Base-by-base conservation (phyloP, 129 eudicot species). In the Lonicera japonica region DNA sequence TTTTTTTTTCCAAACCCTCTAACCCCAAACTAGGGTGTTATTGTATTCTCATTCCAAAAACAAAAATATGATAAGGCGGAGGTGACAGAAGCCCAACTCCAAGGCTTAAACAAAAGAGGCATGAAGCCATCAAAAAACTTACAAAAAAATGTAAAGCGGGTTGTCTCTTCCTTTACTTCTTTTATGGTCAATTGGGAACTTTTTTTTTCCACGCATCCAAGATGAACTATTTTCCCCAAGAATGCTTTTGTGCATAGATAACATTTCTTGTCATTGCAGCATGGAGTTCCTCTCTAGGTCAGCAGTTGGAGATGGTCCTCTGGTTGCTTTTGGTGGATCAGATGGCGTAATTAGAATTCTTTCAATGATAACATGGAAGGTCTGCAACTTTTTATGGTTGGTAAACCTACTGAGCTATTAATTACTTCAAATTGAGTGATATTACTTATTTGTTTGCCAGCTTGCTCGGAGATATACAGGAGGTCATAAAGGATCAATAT, bases 311-410 rank as follows among this genome's bases (percentile, higher is more conserved):
- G 98, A 92, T 76, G 96, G 95, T 41, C 98, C 98, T 24, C 83
- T 84, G 3, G 98, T 92, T 54, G 98, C 98, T 65, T 92, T 92
- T 80, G 98, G 98, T 61, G 86, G 95, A 59, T 87, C 96, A 62
- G 98, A 92, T 76, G 97, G 97, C 68, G 96, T 84, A 63, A 92
- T 92, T 71, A 82, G 96, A 78, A 90, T 92, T 70, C 90, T 92
- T 71, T 92, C 98, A 60, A 87, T 92, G 98, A 80, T 92, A 73
- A 87, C 96, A 15, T 92, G 98, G 95, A 90, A 86, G 97, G 97
- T 90, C 48, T 72, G 76, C 24, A 48, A 64, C 50, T 21, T 43
- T n/a, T 55, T 17, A 5, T 0, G 24, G 51, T 23, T 43, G 48
- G 21, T 56, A 10, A 16, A 17, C 40, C 63, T 21, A 21, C 20